A percentile compares a stretch with the other conserved stretches of the same genome.
Conservation (phyloP, 192 early-diverging fungal genomes). For the Backusella circina region DNA sequence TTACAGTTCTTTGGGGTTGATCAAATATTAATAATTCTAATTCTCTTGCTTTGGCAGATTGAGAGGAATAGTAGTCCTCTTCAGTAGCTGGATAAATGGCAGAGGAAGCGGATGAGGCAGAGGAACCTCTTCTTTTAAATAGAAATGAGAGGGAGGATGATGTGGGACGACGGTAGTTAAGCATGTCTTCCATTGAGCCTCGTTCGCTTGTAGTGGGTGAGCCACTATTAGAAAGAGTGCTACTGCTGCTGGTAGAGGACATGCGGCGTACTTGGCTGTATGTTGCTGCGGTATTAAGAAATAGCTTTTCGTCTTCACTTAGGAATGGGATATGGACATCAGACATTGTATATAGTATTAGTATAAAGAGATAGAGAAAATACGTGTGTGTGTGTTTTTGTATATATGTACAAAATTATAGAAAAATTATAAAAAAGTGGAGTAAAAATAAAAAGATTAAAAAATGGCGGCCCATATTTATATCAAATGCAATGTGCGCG, state of each 20-base stretch:
- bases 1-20: constrained; percentile 5
- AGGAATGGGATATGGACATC: background rate
- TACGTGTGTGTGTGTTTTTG: too few species aligned
- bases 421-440: background rate
- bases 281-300: background rate
- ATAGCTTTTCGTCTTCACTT: background rate
- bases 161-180: background rate
- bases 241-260: background rate
- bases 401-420: background rate
- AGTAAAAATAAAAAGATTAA: background rate
- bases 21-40: constrained; percentile 11
- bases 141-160: background rate
- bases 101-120: background rate
- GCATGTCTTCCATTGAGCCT: background rate
- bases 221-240: background rate
- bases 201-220: background rate
- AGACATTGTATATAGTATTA: background rate
- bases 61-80: background rate
- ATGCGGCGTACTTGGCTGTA: background rate
- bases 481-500: background rate
- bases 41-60: constrained; percentile 5
- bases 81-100: background rate
- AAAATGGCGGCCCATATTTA: background rate
- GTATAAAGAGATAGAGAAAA: background rate
- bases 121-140: background rate